Conservation (phyloP, 768 basidiomycete species). For the Crepidotus variabilis region DNA sequence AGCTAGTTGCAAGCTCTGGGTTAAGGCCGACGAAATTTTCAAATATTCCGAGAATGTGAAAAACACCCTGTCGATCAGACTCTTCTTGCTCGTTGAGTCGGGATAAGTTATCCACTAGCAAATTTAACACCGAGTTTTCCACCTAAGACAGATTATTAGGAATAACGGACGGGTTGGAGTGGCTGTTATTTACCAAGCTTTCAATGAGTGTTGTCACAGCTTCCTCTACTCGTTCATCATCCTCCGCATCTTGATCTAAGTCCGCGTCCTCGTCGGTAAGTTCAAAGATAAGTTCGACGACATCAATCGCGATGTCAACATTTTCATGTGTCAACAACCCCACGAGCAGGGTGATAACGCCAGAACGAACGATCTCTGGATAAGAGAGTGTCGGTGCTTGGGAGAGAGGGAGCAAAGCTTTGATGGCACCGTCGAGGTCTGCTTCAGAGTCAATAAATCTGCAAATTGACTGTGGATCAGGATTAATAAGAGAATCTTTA, state of each 20-base stretch:
- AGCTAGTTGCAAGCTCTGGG: slow-evolving; percentile 63
- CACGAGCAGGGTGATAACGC: slow-evolving; percentile 63
- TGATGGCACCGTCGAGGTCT: slow-evolving; percentile 85
- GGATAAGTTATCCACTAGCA: slow-evolving; percentile 84
- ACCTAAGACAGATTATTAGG: slow-evolving; percentile 42
- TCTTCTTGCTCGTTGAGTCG: slow-evolving; percentile 92
- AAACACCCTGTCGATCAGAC: slow-evolving; percentile 87
- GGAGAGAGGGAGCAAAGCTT: slow-evolving; percentile 83
- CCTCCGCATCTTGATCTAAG: slow-evolving; percentile 67
- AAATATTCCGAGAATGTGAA: slow-evolving; percentile 82
- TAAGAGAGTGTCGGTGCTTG: slow-evolving; percentile 83
- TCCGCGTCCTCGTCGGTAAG: slow-evolving; percentile 96
- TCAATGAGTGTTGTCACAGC: slow-evolving; percentile 75
- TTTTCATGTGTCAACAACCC: slow-evolving; percentile 95
- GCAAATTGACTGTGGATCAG: slow-evolving; percentile 4
- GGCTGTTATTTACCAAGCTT: slow-evolving; percentile 55
- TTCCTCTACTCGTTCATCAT: slow-evolving; percentile 53
- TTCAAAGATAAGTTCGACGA: slow-evolving; percentile 89
- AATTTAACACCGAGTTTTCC: slow-evolving; percentile 78
- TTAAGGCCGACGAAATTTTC: slow-evolving; percentile 90
- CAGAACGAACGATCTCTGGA: slow-evolving; percentile 82
- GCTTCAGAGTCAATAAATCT: slow-evolving; percentile 99
- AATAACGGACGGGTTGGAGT: not conserved
- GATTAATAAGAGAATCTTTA: slow-evolving; percentile 1
- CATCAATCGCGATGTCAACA: slow-evolving; percentile 94